Percentiles rank a stretch among this genome's conserved stretches.
These are phyloP conservation scores for Breviolum minutum DNA, from an alignment of 73 alveolate species.

Conservation along the genomic window DNA sequence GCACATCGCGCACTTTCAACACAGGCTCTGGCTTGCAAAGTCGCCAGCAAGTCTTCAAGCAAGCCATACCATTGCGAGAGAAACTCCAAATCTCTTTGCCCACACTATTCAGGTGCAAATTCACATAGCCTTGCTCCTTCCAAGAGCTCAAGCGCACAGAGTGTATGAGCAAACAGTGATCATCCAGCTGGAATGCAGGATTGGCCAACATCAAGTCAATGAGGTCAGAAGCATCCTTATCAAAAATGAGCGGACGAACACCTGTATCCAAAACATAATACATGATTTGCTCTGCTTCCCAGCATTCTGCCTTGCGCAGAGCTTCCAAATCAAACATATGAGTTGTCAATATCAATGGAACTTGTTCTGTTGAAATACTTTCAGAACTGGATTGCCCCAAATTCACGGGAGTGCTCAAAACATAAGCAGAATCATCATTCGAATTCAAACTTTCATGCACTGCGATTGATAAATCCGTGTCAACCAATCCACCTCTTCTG, in stretches of 20 bases:
- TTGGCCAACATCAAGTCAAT: background rate
- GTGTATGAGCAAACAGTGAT: background rate
- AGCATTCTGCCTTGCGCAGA: background rate
- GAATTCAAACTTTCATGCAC: background rate
- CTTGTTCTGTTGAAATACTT: background rate
- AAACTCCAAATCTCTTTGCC: background rate
- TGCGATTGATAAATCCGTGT: background rate
- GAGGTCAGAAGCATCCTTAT: background rate
- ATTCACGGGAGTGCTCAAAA: background rate
- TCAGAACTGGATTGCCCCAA: background rate
- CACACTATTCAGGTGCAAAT: background rate
- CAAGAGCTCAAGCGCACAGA: background rate
- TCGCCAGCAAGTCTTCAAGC: background rate
- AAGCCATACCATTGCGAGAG: background rate
- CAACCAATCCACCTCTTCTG: background rate
- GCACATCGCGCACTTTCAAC: background rate
- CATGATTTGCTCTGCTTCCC: background rate
- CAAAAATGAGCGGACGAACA: background rate
- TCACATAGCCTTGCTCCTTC: slow-evolving; percentile 6
- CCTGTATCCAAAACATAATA: background rate
- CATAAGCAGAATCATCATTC: background rate
- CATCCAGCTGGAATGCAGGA: background rate
- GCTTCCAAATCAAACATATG: background rate
- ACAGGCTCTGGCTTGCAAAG: background rate
- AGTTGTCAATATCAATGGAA: background rate